Percentiles rank a stretch among this genome's conserved stretches.
These are phyloP conservation scores for Polysphondylium violaceum DNA, from an alignment of 78 protist species.

Conservation along the genomic window DNA sequence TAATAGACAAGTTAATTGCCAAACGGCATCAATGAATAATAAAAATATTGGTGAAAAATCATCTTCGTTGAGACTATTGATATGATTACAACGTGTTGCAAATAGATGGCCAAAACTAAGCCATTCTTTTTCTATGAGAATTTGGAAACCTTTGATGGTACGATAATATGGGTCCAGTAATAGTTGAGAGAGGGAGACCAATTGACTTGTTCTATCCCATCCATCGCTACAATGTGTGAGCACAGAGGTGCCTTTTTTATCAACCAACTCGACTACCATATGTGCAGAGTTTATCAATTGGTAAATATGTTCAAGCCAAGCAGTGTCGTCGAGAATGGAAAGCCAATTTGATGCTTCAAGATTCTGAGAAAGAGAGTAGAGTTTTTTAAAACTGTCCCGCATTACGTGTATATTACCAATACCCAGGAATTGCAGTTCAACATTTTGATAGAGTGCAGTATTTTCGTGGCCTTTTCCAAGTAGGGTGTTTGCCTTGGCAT, in stretches of 20 bases:
- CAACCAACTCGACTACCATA: constrained; percentile 74
- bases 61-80: constrained; percentile 16
- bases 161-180: constrained; percentile 95
- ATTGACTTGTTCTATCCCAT: constrained; percentile 98
- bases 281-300: constrained; percentile 58
- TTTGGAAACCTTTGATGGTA: constrained; percentile 91
- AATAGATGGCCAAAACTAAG: constrained; percentile 94
- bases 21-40: constrained; percentile 76
- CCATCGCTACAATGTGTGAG: constrained; percentile 92
- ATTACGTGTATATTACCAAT: constrained; percentile 93
- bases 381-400: constrained; percentile 74
- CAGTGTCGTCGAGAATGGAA: constrained; percentile 65
- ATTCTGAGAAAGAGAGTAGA: constrained; percentile 12
- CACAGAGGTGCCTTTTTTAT: constrained; percentile 77
- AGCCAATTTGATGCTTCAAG: constrained; percentile 66
- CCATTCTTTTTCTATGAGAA: constrained; percentile 97
- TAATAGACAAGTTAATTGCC: constrained; percentile 52
- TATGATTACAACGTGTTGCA: constrained; percentile 72
- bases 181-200: constrained; percentile 83
- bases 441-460: constrained; percentile 79
- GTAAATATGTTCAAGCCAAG: constrained; percentile 81
- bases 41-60: constrained; percentile 81
- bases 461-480: constrained; percentile 91
- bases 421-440: constrained; percentile 68
- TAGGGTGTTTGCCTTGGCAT: constrained; percentile 88